Conservation (phyloP, 169 alveolate species). For the Eimeria sp. region DNA sequence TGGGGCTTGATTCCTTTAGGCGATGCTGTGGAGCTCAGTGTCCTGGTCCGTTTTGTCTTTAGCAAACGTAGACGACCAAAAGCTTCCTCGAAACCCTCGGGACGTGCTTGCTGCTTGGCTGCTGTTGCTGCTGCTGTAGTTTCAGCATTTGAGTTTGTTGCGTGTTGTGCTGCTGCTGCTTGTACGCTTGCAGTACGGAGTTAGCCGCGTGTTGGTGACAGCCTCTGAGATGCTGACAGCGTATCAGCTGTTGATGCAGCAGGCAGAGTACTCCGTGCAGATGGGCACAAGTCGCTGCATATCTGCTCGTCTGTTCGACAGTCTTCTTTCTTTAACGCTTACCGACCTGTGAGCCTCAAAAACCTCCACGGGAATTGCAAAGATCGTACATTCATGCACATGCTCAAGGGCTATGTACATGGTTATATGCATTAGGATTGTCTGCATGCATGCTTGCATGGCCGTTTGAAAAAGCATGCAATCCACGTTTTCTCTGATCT, state of each 20-base stretch:
- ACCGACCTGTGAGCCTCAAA: constrained; percentile 22
- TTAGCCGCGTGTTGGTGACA: constrained; percentile 13
- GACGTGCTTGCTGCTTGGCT: neutral
- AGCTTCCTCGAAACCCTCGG: neutral
- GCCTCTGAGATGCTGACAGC: constrained; percentile 56
- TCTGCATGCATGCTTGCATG: no score
- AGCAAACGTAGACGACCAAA: no score
- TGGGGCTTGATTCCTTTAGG: constrained; percentile 49
- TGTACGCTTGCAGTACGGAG: neutral
- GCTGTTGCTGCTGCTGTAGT: neutral
- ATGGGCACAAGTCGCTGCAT: neutral
- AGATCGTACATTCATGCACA: no score
- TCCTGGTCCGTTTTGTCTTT: neutral
- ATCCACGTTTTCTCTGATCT: no score
- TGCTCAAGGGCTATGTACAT: no score
- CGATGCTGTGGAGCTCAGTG: constrained; percentile 47
- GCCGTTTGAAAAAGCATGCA: no score
- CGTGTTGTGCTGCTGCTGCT: neutral
- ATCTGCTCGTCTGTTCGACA: neutral
- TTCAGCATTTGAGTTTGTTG: neutral
- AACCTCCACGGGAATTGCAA: no score
- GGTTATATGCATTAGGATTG: no score
- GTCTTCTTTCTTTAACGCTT: neutral
- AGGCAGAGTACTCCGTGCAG: constrained; percentile 36
- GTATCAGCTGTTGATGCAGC: constrained; percentile 68